A percentile compares a stretch with the other conserved stretches of the same genome.
These are phyloP conservation scores for Claviceps sp. DNA, from an alignment of 2,329 filamentous ascomycete genomes.

Conservation along the genomic window DNA sequence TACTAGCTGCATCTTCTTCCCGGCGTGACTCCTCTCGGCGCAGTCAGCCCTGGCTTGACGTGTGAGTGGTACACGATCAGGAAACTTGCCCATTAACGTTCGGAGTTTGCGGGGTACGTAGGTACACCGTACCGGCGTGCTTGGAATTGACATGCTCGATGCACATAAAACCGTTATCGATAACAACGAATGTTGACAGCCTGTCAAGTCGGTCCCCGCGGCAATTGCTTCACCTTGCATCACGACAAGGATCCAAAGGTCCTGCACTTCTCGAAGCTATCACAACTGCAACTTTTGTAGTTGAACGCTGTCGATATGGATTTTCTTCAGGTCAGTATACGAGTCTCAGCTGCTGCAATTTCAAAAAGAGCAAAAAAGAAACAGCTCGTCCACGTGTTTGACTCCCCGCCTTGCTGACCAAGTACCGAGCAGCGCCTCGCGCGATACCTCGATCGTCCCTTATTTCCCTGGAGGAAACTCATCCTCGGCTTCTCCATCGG, in stretches of 20 bases:
- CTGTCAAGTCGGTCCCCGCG: neutral
- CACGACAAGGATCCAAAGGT: neutral
- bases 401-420: neutral
- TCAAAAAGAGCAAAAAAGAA: too few relatives aligned
- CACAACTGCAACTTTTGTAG: neutral
- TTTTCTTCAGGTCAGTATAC: slow-evolving; percentile 28
- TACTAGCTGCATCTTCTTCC: neutral
- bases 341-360: too few relatives aligned
- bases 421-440: slow-evolving; percentile 49
- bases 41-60: neutral
- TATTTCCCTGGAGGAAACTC: slow-evolving; percentile 95
- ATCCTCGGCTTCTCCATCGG: slow-evolving; percentile 89
- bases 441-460: slow-evolving; percentile 73
- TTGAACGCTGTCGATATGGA: slow-evolving; percentile 23
- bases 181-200: neutral
- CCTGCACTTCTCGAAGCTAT: slow-evolving; percentile 1
- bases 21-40: neutral
- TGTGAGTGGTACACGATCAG: too few relatives aligned
- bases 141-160: too few relatives aligned
- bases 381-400: neutral
- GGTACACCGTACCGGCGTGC: too few relatives aligned
- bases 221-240: neutral
- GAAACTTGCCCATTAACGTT: neutral
- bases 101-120: too few relatives aligned
- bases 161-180: neutral